Evolutionary conservation across 2,329 filamentous ascomycete genomes (phyloP).

Genomic region (Colletotrichum neosansevieriae): DNA sequence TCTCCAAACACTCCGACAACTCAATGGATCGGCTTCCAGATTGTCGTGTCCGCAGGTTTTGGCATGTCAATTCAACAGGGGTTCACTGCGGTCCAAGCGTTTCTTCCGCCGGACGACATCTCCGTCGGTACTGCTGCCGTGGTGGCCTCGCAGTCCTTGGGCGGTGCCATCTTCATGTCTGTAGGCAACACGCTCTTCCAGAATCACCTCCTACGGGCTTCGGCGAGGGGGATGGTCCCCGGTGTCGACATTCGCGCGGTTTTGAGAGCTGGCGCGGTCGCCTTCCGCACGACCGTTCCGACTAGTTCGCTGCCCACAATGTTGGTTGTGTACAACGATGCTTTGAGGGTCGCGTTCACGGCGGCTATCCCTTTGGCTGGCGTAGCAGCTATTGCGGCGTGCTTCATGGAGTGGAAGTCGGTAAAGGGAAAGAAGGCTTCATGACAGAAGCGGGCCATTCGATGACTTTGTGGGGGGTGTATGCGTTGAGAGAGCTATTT

Average conservation of each 20-base stretch:
- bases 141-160: constrained; percentile 50
- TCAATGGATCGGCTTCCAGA: constrained; percentile 61
- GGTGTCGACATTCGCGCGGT: constrained; percentile 43
- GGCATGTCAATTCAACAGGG: constrained; percentile 57
- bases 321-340: constrained; percentile 68
- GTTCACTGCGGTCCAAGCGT: constrained; percentile 56
- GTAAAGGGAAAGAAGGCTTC: constrained; percentile 4
- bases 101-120: constrained; percentile 44
- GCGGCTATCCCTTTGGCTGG: constrained; percentile 32
- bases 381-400: constrained; percentile 27
- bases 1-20: constrained; percentile 46
- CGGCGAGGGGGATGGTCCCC: constrained; percentile 36
- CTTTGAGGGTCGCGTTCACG: constrained; percentile 69
- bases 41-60: constrained; percentile 56
- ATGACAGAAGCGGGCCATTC: not conserved
- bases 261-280: constrained; percentile 58
- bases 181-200: constrained; percentile 56
- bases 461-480: not conserved
- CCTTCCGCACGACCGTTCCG: constrained; percentile 62
- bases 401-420: constrained; percentile 35
- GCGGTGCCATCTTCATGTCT: constrained; percentile 58
- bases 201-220: constrained; percentile 49
- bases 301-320: constrained; percentile 61
- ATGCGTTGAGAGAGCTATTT: not conserved
- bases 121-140: constrained; percentile 49